A percentile compares a stretch with the other conserved stretches of the same genome.
Evolutionary conservation across 805 yeast genomes (phyloP).

Genomic region (Pichia occidentalis): DNA sequence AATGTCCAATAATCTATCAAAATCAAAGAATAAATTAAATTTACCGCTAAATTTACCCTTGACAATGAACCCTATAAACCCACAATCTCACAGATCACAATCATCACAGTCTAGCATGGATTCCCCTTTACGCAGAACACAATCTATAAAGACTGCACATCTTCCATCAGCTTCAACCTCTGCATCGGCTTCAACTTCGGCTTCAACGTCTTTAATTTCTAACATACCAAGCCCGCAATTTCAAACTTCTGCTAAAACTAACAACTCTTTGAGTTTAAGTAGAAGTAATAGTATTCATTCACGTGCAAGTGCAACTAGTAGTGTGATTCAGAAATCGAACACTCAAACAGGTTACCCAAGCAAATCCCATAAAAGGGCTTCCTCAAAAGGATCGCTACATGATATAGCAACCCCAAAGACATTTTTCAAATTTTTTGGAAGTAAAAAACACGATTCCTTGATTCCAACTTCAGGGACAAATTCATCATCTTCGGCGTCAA

Average conservation of each 20-base stretch:
- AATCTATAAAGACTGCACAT: not conserved
- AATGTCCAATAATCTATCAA: constrained; percentile 3
- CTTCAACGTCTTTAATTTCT: no score
- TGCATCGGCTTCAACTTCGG: not conserved
- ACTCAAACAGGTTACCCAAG: constrained; percentile 54
- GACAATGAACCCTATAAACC: no score
- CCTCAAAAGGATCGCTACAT: constrained; percentile 25
- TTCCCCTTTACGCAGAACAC: no score
- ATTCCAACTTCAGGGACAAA: constrained; percentile 3
- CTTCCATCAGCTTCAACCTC: constrained; percentile 1
- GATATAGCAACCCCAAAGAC: constrained; percentile 27
- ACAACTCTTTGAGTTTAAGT: constrained; percentile 1
- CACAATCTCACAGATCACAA: no score
- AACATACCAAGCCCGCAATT: no score
- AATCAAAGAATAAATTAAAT: no score
- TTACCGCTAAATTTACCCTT: no score
- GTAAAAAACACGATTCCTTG: constrained; percentile 6
- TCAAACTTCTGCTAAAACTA: no score
- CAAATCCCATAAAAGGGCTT: constrained; percentile 38
- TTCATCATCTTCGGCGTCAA: constrained; percentile 4
- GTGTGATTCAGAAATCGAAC: not conserved
- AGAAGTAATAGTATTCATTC: constrained; percentile 9
- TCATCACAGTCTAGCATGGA: no score
- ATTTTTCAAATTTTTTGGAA: constrained; percentile 26
- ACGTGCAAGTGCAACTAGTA: constrained; percentile 3